Conservation (phyloP, 2,329 filamentous ascomycete genomes). For the Pseudocercospora cruenta region DNA sequence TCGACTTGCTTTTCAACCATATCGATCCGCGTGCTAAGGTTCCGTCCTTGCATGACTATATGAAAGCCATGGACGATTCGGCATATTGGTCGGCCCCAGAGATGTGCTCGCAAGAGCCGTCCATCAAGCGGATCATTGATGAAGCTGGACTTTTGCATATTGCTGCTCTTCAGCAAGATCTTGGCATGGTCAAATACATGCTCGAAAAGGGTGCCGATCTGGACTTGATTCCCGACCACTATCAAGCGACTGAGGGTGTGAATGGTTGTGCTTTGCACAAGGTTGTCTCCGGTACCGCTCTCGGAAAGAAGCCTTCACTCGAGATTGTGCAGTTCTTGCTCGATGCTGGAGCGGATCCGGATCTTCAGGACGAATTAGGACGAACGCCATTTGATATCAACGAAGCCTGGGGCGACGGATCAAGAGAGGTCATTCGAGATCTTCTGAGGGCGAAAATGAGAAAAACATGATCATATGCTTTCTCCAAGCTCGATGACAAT, state of each 20-base stretch:
- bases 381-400: slow-evolving; percentile 20
- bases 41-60: slow-evolving; percentile 14
- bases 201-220: slow-evolving; percentile 11
- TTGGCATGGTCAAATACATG: slow-evolving; percentile 17
- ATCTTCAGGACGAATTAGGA: slow-evolving; percentile 17
- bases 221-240: slow-evolving; percentile 9
- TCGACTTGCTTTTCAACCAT: slow-evolving; percentile 12
- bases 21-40: slow-evolving; percentile 21
- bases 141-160: slow-evolving; percentile 19
- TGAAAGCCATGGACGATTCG: slow-evolving; percentile 15
- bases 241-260: slow-evolving; percentile 14
- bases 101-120: slow-evolving; percentile 21
- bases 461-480: background rate
- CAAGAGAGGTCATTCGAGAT: slow-evolving; percentile 12
- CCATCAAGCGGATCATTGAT: slow-evolving; percentile 17
- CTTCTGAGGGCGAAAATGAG: slow-evolving; percentile 10
- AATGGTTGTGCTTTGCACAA: slow-evolving; percentile 19
- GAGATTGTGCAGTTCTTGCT: slow-evolving; percentile 18
- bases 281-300: slow-evolving; percentile 14
- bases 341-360: slow-evolving; percentile 16
- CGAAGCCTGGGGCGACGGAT: slow-evolving; percentile 10
- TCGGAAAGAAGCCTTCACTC: slow-evolving; percentile 11
- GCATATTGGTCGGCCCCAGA: slow-evolving; percentile 14
- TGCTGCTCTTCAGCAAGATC: slow-evolving; percentile 16
- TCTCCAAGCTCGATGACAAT: background rate